Base-by-base conservation (phyloP, 177 flowering plant genomes). In the Telopea speciosissima region DNA sequence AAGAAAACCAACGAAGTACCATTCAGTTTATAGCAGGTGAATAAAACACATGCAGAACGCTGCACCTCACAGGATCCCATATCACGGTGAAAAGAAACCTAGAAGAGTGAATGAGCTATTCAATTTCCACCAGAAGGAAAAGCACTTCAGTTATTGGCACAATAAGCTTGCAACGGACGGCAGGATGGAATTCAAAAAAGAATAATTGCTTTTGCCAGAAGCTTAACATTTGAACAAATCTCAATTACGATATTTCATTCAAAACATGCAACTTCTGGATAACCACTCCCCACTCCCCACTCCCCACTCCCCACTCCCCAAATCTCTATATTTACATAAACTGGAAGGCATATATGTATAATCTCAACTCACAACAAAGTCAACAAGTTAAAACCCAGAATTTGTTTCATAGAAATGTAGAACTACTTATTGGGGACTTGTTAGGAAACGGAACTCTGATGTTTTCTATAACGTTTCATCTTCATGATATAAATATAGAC, bases 401-500 rank as follows among this genome's bases (percentile, higher is more conserved):
- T 42, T 21, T 24, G 67, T 52, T 62, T 61, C 12, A 62, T 8
- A n/a, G 10, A 45, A 22, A 49, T 25, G 62, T n/a, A n/a, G n/a
- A n/a, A n/a, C 61, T 14, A 54, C 49, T 67, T 25, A 42, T 8
- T 13, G 22, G 12, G 14, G 44, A 42, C 6, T 13, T 2, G 14
- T 45, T 6, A 19, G 40, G 26, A 36, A 45, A 3, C 19, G 24
- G 33, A 33, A 36, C 7, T 36, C 8, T 36, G 40, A 5, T 59
- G n/a, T 36, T 36, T 70, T 16, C 61, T 66, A 79, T 14, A 66
- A 72, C 65, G 73, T 62, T 81, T 86, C 87, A 54, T 92, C 89
- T 74, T 88, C 92, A 69, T 94, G 99, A 76, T 90, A 94, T 24
- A 94, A 81, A 70, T 94, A 90, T 78, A 94, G 74, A 62, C 99